phyloP scores from a whole-genome alignment of 257 asterid species.

The Osmanthus fragrans region DNA sequence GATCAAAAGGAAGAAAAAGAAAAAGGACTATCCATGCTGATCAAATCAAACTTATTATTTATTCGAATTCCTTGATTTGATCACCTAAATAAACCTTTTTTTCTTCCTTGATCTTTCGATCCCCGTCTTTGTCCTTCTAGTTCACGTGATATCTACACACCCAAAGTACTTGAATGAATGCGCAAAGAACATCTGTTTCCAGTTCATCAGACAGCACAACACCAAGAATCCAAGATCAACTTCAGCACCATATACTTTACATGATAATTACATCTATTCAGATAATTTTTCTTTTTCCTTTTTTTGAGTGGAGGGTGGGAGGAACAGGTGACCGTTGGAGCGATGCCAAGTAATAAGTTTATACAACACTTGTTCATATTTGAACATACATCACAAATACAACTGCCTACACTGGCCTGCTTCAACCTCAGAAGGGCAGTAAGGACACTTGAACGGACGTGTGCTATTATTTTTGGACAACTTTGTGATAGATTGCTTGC shows the following conservation, averaged over 20 bases:
- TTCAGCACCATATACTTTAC: background rate
- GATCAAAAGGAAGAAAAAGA: background rate
- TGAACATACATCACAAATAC: constrained; percentile 1
- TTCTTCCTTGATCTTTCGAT: background rate
- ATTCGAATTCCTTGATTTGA: background rate
- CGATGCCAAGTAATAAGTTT: background rate
- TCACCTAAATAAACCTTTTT: background rate
- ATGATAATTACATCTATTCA: background rate
- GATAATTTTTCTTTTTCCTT: background rate
- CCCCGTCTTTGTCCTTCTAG: background rate
- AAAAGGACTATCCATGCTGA: no score
- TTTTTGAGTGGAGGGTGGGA: background rate
- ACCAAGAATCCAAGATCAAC: background rate
- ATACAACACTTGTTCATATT: background rate
- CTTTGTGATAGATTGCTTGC: constrained; percentile 23
- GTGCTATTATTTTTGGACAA: constrained; percentile 14
- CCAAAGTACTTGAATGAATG: background rate
- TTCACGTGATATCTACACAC: background rate
- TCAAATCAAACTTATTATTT: background rate
- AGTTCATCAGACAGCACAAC: background rate
- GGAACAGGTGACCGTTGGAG: background rate
- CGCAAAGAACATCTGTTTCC: background rate
- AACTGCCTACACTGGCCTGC: constrained; percentile 15
- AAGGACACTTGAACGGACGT: constrained; percentile 19
- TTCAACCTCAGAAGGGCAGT: constrained; percentile 14